Evolutionary conservation across 495 filamentous ascomycete genomes (phyloP), one percentile per base, ranked within the genome.

Genomic region (Penicillium verhagenii): DNA sequence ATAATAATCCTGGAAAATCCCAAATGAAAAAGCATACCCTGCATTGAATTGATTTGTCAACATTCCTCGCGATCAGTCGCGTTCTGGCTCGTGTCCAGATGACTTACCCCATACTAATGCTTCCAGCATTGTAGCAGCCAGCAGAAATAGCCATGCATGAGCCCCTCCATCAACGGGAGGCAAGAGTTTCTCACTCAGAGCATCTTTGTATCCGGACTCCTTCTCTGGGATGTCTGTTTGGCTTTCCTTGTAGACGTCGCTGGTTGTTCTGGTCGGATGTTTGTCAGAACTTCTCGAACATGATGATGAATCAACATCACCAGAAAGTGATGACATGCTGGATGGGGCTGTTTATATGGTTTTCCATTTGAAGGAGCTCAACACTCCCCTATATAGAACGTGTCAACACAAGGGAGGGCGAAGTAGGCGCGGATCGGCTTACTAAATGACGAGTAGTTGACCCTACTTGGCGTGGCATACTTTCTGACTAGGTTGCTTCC

Each of bases 21-120:
- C 83, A 50, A 81, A 89, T 0, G 82, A 74, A 62, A 80, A 85
- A 3, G 83, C 79, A 61, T 86, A 88, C 26, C 86, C 84, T 86
- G 33, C 6, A 21, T 16, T 18, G 4, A 3, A 21, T 3, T 20
- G 55, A 24, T 20, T n/a, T 2, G 14, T 45, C 38, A 39, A 24
- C 4, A 37, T 38, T 23, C 18, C 28, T 16, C 13, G 8, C 3
- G 21, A 5, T 49, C 47, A 35, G 14, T 35, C 8, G 1, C 21
- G 3, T 8, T 55, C 24, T 13, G 24, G 10, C 19, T 38, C n/a
- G 24, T 6, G 24, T 24, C 6, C 11, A 7, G 3, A 16, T 18
- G 25, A 64, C 71, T 52, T 59, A 86, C 85, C 85, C 85, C 84
- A 89, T 10, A 86, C 72, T 8, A 88, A 61, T 8, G 73, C 79